A percentile compares a stretch with the other conserved stretches of the same genome.
Conservation (phyloP, 2,329 filamentous ascomycete species). For the Acephala macrosclerotiorum region DNA sequence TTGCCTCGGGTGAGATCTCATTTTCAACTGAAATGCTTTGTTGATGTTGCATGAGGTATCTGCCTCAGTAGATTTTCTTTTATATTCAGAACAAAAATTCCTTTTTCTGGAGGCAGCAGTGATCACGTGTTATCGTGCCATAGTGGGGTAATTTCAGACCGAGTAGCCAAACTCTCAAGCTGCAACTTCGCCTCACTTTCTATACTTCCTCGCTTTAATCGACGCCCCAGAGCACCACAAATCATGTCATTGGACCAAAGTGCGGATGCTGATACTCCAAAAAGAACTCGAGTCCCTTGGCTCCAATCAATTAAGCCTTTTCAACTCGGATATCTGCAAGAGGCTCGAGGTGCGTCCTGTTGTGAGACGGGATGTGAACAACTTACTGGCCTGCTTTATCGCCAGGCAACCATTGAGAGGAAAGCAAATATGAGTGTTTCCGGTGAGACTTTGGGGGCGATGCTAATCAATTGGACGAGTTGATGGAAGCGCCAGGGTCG, state of each 20-base stretch:
- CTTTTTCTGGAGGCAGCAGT: too few species aligned
- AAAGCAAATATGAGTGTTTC: not conserved
- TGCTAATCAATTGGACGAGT: not conserved
- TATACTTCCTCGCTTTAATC: not conserved
- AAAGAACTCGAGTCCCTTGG: not conserved
- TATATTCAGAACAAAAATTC: too few species aligned
- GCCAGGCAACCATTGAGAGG: not conserved
- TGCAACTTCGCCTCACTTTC: conserved; percentile 6
- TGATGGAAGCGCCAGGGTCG: too few species aligned
- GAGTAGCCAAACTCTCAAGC: not conserved
- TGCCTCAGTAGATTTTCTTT: too few species aligned
- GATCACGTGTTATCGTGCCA: too few species aligned
- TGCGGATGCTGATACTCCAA: not conserved
- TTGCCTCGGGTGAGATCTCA: too few species aligned
- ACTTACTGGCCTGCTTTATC: not conserved
- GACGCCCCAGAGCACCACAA: not conserved
- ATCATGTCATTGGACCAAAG: not conserved
- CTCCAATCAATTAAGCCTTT: not conserved
- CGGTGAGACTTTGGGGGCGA: not conserved
- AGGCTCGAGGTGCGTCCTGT: not conserved
- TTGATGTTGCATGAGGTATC: too few species aligned
- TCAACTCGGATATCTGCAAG: not conserved
- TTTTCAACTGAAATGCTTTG: too few species aligned
- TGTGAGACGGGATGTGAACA: not conserved
- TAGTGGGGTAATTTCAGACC: not conserved